Evolutionary conservation across 1,284 basidiomycete species (phyloP).

Genomic region (Malassezia dermatis): DNA sequence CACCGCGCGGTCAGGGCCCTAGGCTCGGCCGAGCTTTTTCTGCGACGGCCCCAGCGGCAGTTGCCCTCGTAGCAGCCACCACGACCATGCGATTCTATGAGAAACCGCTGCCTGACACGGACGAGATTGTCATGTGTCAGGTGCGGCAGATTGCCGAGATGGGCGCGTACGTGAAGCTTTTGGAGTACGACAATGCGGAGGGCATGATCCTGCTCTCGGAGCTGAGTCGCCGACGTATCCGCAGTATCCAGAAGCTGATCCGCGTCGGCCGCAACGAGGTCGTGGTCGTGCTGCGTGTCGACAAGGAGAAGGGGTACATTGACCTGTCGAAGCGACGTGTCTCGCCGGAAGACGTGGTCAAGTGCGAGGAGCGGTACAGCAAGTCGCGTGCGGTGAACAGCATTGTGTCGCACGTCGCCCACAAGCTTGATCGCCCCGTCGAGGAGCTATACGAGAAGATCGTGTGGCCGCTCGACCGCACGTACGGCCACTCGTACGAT

Average conservation of each 20-base stretch:
- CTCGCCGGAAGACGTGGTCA: slow-evolving; percentile 94
- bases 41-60: neutral
- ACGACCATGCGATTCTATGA: slow-evolving; percentile 46
- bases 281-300: slow-evolving; percentile 91
- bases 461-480: slow-evolving; percentile 83
- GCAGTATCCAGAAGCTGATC: slow-evolving; percentile 96
- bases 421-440: slow-evolving; percentile 50
- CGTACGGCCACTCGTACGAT: slow-evolving; percentile 91
- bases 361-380: slow-evolving; percentile 97
- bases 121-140: slow-evolving; percentile 98
- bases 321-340: slow-evolving; percentile 97
- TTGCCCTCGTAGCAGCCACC: neutral
- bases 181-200: slow-evolving; percentile 97
- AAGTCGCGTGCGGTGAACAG: slow-evolving; percentile 64
- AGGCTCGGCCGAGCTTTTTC: slow-evolving; percentile 11
- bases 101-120: slow-evolving; percentile 54
- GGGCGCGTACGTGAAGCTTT: slow-evolving; percentile 97
- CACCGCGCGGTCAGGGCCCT: neutral
- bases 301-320: slow-evolving; percentile 99
- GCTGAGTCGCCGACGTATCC: slow-evolving; percentile 86
- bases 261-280: slow-evolving; percentile 96
- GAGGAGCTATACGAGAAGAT: slow-evolving; percentile 80
- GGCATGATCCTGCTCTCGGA: slow-evolving; percentile 98
- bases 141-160: slow-evolving; percentile 98
- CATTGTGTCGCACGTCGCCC: slow-evolving; percentile 44